Conservation (phyloP, 108 stramenopile genomes). For the Cyclotella kingstonii region DNA sequence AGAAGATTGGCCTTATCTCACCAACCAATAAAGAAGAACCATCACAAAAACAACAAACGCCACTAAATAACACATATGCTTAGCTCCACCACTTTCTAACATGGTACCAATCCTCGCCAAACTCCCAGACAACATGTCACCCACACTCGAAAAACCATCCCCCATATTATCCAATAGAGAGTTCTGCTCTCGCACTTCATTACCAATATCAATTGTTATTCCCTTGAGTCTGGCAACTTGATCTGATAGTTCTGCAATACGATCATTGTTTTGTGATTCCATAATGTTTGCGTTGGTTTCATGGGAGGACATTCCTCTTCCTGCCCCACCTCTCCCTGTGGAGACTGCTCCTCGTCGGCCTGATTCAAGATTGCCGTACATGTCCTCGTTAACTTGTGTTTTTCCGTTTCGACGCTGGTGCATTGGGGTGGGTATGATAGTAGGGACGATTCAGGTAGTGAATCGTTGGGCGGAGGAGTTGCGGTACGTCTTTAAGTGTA, state of each 20-base stretch:
- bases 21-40: conserved; percentile 82
- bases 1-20: conserved; percentile 10
- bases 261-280: conserved; percentile 88
- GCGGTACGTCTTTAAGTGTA: not conserved
- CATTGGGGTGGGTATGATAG: conserved; percentile 14
- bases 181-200: conserved; percentile 89
- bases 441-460: not conserved
- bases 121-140: conserved; percentile 70
- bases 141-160: conserved; percentile 71
- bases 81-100: conserved; percentile 76
- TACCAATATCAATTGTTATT: conserved; percentile 84
- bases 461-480: not conserved
- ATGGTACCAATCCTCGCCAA: conserved; percentile 81
- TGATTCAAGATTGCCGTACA: conserved; percentile 68
- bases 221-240: conserved; percentile 86
- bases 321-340: too few species aligned
- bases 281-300: conserved; percentile 80
- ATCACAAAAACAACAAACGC: conserved; percentile 81
- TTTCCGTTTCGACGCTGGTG: conserved; percentile 43
- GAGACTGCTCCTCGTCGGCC: conserved; percentile 42
- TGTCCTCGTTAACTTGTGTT: conserved; percentile 39
- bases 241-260: conserved; percentile 76
- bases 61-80: conserved; percentile 90
- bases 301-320: conserved; percentile 44
- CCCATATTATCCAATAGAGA: conserved; percentile 83